Conservation (phyloP, 177 flowering plant genomes). For the Tripterygium wilfordii region DNA sequence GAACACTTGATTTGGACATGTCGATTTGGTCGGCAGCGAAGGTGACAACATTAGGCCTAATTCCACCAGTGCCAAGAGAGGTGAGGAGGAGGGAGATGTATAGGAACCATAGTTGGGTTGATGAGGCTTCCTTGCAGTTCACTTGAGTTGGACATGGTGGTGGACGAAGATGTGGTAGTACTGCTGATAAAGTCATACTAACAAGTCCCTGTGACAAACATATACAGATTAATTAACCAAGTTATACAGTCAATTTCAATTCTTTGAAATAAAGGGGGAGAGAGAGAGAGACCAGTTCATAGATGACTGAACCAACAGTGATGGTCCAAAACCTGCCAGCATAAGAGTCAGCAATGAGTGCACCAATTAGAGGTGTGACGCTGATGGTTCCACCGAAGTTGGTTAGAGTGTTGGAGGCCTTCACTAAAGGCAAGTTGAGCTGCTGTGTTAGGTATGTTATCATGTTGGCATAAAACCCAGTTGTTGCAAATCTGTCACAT, state of each 20-base stretch:
- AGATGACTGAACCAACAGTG: constrained; percentile 40
- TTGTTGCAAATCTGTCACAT: constrained; percentile 59
- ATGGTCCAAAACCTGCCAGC: constrained; percentile 71
- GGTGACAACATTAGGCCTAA: constrained; percentile 61
- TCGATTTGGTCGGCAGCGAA: constrained; percentile 71
- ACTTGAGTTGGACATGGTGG: constrained; percentile 51
- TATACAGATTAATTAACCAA: no score
- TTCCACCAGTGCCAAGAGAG: constrained; percentile 54
- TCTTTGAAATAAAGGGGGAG: neutral
- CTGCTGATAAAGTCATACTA: constrained; percentile 47
- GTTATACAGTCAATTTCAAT: no score
- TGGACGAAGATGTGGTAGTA: constrained; percentile 45
- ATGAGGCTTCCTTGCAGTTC: constrained; percentile 54
- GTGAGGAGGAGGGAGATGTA: constrained; percentile 57
- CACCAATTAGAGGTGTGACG: constrained; percentile 61
- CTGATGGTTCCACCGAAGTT: constrained; percentile 59
- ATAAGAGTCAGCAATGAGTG: constrained; percentile 57
- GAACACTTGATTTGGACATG: constrained; percentile 33
- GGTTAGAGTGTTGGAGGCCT: constrained; percentile 70
- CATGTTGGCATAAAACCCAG: constrained; percentile 71
- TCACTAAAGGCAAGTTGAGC: constrained; percentile 65
- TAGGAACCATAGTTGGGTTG: constrained; percentile 47
- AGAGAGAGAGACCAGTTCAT: constrained; percentile 60
- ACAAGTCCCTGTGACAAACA: constrained; percentile 41
- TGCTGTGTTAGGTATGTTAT: constrained; percentile 61